Evolutionary conservation across 2,329 filamentous ascomycete species (phyloP).

Genomic region (Pleomassaria siparia): DNA sequence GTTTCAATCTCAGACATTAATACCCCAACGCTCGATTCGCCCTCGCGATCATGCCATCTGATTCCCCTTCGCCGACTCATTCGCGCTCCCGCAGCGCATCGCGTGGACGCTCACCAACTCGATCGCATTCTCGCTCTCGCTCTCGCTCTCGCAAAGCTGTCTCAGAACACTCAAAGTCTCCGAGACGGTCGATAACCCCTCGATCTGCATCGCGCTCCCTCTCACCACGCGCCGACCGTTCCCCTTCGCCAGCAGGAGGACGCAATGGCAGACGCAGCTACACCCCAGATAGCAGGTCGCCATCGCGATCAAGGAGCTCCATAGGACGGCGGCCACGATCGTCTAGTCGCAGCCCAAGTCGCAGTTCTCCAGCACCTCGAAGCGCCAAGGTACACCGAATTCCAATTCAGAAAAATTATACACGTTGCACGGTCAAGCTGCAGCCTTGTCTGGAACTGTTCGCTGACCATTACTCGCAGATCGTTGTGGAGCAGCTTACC

Average conservation of each 20-base stretch:
- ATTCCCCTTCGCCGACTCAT: constrained; percentile 26
- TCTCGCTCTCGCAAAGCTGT: constrained; percentile 9
- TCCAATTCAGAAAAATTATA: background rate
- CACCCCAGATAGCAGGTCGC: constrained; percentile 27
- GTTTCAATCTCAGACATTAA: background rate
- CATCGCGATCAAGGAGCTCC: constrained; percentile 25
- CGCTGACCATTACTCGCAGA: constrained; percentile 54
- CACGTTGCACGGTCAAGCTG: background rate
- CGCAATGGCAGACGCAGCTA: constrained; percentile 42
- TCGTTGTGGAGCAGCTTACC: constrained; percentile 93
- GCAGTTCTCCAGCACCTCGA: constrained; percentile 37
- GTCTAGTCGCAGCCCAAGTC: constrained; percentile 38
- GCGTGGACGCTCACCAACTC: constrained; percentile 41
- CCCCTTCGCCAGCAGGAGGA: constrained; percentile 15
- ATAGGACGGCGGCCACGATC: constrained; percentile 33
- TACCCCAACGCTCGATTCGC: background rate
- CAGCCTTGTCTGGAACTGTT: constrained; percentile 1
- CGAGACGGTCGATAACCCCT: constrained; percentile 41
- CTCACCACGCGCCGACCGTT: constrained; percentile 30
- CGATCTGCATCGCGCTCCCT: constrained; percentile 40
- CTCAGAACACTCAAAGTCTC: constrained; percentile 32
- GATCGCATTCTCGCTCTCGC: background rate
- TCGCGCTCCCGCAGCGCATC: constrained; percentile 40
- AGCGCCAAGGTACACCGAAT: constrained; percentile 40
- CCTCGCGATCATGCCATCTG: constrained; percentile 11